A percentile compares a stretch with the other conserved stretches of the same genome.
Conservation (phyloP, 306 rosid genomes). For the Gleditsia sinensis region DNA sequence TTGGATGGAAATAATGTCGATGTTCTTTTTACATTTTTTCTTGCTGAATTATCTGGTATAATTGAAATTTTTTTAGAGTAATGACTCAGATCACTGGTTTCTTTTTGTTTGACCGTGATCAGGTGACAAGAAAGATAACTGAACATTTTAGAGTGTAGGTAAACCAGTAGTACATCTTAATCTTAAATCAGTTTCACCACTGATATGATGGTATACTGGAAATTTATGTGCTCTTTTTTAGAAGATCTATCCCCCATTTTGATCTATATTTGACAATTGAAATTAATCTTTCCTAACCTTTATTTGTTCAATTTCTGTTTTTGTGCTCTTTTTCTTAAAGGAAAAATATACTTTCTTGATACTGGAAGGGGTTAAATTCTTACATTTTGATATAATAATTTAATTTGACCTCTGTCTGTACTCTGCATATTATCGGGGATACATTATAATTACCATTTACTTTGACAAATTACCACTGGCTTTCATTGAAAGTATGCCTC, state of each 20-base stretch:
- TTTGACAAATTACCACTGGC: neutral
- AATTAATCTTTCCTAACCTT: neutral
- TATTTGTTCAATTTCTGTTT: neutral
- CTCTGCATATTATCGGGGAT: neutral
- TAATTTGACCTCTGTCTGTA: neutral
- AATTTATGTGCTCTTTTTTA: neutral
- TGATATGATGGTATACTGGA: neutral
- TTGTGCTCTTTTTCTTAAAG: neutral
- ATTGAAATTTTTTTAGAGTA: neutral
- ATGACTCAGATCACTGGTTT: neutral
- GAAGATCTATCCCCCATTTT: neutral
- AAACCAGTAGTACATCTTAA: neutral
- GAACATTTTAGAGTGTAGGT: neutral
- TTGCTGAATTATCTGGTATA: neutral
- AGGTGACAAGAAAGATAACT: neutral
- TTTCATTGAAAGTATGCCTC: neutral
- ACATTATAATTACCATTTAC: neutral
- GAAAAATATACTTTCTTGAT: neutral
- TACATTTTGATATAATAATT: neutral
- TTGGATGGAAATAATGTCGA: conserved; percentile 1
- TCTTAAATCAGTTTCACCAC: neutral
- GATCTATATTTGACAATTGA: neutral
- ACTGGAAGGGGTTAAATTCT: neutral
- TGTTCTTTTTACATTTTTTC: neutral
- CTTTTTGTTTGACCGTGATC: neutral